phyloP scores from a whole-genome alignment of 352 stramenopile genomes.

The Globisporangium radiosum region DNA sequence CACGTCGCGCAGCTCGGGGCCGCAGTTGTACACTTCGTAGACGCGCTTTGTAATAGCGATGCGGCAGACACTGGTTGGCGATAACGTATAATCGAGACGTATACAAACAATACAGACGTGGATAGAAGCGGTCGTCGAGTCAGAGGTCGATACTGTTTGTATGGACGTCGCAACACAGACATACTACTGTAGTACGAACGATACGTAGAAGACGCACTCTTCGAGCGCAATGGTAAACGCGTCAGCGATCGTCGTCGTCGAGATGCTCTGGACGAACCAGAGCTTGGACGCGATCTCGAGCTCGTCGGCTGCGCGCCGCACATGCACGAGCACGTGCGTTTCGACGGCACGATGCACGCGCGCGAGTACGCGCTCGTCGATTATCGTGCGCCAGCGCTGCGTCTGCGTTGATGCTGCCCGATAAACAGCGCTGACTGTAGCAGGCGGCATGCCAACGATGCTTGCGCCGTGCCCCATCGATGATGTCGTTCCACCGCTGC shows the following conservation, averaged over 20 bases:
- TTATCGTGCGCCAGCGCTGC: constrained; percentile 34
- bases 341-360: constrained; percentile 43
- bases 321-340: constrained; percentile 33
- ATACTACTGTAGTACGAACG: too few species aligned
- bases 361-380: constrained; percentile 49
- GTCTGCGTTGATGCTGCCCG: constrained; percentile 23
- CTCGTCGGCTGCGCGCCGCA: constrained; percentile 34
- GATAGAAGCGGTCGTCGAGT: too few species aligned
- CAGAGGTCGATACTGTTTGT: too few species aligned
- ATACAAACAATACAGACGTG: too few species aligned
- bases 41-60: constrained; percentile 48
- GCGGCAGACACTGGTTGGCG: constrained; percentile 27
- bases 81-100: too few species aligned
- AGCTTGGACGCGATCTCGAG: constrained; percentile 53
- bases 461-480: constrained; percentile 46
- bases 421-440: too few species aligned
- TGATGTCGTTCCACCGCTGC: background rate
- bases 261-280: constrained; percentile 60
- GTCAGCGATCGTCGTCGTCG: constrained; percentile 41
- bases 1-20: constrained; percentile 38
- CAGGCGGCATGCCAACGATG: constrained; percentile 11
- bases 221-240: constrained; percentile 41
- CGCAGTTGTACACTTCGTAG: constrained; percentile 48
- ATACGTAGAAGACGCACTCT: constrained; percentile 26
- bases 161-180: too few species aligned